Evolutionary conservation across 345 rosid genomes (phyloP), one percentile per base, ranked within the genome.

Genomic region (Erysimum cheiranthoides): DNA sequence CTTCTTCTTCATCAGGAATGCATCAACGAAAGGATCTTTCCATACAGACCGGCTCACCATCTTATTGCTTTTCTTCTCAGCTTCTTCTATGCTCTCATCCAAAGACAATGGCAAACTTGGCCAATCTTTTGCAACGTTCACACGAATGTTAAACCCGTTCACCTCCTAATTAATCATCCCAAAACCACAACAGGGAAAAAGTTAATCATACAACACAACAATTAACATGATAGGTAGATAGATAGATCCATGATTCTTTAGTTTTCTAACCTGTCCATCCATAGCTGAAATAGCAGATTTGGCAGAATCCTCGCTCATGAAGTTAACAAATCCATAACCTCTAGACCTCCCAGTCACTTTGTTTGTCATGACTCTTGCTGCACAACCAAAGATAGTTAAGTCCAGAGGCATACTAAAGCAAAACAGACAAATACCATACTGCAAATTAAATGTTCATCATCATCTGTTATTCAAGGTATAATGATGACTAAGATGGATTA

Each of bases 251-350:
- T 16, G 42, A 16, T 32, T 46, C 66, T 47, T 45, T 18, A 11
- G 36, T 38, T 31, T 6, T 18, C 79, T 49, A 12, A 89, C 96
- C 92, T 87, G 87, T 61, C 94, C 92, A 84, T 89, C 87, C 94
- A 89, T 91, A 50, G 86, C 79, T 6, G 89, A 86, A 61, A 85
- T 6, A 11, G 97, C 97, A 42, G 80, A 74, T 54, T 58, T 85
- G 25, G 97, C 97, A 71, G 85, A 70, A 4, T 89, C 91, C 61
- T 47, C 78, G 32, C 45, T 71, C 5, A 65, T 1, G 52, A 81
- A 91, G 58, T 53, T 82, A 42, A 89, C 90, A 82, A 87, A 89
- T 54, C 97, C 97, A 17, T 84, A 91, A 45, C 92, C 97, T 57
- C 89, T 80, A 39, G 94, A 91, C 67, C 81, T 87, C 31, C 97